Base-by-base conservation (phyloP, 2,329 filamentous ascomycete species). In the Blastomyces silverae region DNA sequence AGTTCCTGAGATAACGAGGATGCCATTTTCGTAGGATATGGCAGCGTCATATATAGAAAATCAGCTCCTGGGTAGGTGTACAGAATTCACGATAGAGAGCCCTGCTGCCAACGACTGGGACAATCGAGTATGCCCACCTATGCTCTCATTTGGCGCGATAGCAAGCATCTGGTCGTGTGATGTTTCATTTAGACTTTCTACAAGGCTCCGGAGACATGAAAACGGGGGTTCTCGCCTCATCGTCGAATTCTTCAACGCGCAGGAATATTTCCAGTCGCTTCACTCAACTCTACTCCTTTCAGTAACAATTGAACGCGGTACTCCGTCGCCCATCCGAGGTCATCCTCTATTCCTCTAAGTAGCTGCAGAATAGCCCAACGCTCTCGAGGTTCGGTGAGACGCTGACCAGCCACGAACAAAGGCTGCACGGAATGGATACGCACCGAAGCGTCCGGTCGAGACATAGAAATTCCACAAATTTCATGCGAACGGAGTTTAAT, bases 311-410 rank as follows among this genome's bases (percentile, higher is more conserved):
- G 76, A 34, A 85, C 81, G 48, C 85, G 80, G 72, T 87, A 87
- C 69, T 85, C 80, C 59, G 86, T 87, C 2, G 84, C 83, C 81
- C 85, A 87, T 1, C 86, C 87, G 44, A 87, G 79, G 69, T 89
- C 86, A n/a, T 74, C 76, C 72, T 89, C 85, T 37, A 89, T 82
- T 13, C 81, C 84, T 34, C 80, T 77, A 25, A 89, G 74, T 48
- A 88, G 71, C 15, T 80, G 77, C 48, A 88, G 69, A 11, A 88
- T 80, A 1, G 83, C 78, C 46, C 80, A 75, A 20, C 85, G 82
- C 73, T 87, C 85, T 13, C 75, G 76, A 37, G 77, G 73, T 63
- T 84, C 80, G 10, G 79, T 82, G 42, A 88, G 76, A 70, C 85
- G 86, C 70, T 86, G 83, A 0, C 85, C 85, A 31, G 84, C 85